phyloP scores from a whole-genome alignment of 768 basidiomycete species.

The Pulveroboletus sp. region DNA sequence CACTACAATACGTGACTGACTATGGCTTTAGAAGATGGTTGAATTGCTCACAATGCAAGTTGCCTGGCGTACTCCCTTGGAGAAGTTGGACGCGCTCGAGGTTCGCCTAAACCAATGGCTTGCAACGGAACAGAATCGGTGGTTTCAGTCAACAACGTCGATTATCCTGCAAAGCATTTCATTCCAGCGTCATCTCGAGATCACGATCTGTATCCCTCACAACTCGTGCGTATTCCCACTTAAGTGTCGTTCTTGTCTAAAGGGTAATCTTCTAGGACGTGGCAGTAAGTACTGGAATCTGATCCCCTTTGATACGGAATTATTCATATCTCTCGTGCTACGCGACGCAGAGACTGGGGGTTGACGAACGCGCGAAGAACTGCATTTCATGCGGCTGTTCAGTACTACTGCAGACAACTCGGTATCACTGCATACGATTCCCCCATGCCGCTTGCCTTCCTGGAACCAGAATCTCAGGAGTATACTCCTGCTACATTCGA shows the following conservation, averaged over 20 bases:
- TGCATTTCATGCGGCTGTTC: conserved; percentile 74
- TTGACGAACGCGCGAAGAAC: conserved; percentile 58
- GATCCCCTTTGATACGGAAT: background rate
- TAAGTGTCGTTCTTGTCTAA: conserved; percentile 1
- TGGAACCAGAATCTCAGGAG: conserved; percentile 20
- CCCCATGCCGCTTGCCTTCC: conserved; percentile 55
- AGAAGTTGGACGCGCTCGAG: conserved; percentile 68
- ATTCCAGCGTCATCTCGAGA: conserved; percentile 60
- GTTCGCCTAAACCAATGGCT: conserved; percentile 69
- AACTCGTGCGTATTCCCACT: conserved; percentile 36
- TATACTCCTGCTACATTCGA: conserved; percentile 3
- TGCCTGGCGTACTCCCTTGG: conserved; percentile 68
- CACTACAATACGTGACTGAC: conserved; percentile 7
- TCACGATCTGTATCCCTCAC: conserved; percentile 62
- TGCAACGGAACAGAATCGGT: conserved; percentile 71
- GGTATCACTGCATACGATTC: conserved; percentile 60
- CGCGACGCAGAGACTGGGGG: conserved; percentile 49
- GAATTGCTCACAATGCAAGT: conserved; percentile 68
- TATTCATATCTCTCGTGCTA: conserved; percentile 3
- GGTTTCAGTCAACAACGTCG: conserved; percentile 67
- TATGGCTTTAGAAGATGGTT: conserved; percentile 50
- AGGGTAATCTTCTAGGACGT: conserved; percentile 23
- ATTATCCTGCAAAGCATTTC: conserved; percentile 60
- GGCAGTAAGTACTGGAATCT: conserved; percentile 28
- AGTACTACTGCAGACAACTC: conserved; percentile 66